These are phyloP conservation scores for Chernovozyma aurita DNA, from an alignment of 1,139 yeast species.

Conservation along the genomic window DNA sequence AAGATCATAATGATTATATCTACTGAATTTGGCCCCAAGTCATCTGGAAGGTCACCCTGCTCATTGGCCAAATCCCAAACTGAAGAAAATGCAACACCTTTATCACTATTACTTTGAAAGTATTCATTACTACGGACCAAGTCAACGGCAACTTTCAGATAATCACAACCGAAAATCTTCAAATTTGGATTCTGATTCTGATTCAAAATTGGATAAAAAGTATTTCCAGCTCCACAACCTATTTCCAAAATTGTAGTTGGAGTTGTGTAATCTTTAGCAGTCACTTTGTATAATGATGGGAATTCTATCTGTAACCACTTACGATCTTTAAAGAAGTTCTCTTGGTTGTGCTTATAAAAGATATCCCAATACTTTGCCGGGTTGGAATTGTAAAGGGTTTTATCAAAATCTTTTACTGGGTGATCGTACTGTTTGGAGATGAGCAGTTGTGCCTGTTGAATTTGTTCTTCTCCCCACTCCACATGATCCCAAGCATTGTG, in stretches of 20 bases:
- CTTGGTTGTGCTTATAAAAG: constrained; percentile 84
- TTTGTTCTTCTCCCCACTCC: constrained; percentile 94
- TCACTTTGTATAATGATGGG: constrained; percentile 76
- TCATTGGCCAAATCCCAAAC: constrained; percentile 95
- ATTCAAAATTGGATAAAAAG: constrained; percentile 81
- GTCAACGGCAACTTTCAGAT: constrained; percentile 85
- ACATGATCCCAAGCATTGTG: constrained; percentile 99
- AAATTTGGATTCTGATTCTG: constrained; percentile 79
- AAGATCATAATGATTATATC: constrained; percentile 92
- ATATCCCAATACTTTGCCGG: constrained; percentile 97
- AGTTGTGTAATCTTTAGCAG: constrained; percentile 61
- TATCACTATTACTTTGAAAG: constrained; percentile 42
- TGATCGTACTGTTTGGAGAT: constrained; percentile 70
- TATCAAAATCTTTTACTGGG: constrained; percentile 87
- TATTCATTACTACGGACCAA: constrained; percentile 62
- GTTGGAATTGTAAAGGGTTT: constrained; percentile 67
- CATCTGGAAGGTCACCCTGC: constrained; percentile 73
- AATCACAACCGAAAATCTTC: constrained; percentile 81
- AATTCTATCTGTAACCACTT: constrained; percentile 96
- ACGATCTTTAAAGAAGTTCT: constrained; percentile 92
- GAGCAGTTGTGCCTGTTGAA: constrained; percentile 66
- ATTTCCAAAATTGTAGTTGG: constrained; percentile 77
- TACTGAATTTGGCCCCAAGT: constrained; percentile 73
- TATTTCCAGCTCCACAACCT: constrained; percentile 99
- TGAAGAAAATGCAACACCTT: constrained; percentile 69